Evolutionary conservation across 1,284 basidiomycete genomes (phyloP).

Genomic region (Ustilago loliicola): DNA sequence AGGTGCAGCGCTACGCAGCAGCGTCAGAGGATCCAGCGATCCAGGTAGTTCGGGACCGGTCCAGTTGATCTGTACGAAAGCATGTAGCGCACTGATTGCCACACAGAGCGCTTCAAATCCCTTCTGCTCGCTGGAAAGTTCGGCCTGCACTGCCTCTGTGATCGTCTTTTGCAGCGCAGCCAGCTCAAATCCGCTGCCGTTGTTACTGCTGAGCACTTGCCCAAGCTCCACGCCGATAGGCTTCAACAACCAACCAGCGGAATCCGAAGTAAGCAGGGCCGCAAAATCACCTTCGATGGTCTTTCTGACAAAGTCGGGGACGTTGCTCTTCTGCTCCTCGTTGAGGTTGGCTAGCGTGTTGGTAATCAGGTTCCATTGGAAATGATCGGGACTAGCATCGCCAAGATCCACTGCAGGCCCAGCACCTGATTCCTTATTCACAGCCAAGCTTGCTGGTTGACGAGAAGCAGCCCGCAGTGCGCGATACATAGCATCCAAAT

Average conservation of each 20-base stretch:
- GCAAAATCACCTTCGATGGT: constrained; percentile 70
- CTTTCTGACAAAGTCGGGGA: constrained; percentile 54
- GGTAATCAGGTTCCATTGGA: constrained; percentile 53
- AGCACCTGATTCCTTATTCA: neutral
- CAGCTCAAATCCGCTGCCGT: constrained; percentile 22
- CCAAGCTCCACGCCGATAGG: constrained; percentile 36
- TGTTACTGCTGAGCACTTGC: constrained; percentile 34
- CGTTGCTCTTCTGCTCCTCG: constrained; percentile 10
- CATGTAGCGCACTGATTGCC: constrained; percentile 84
- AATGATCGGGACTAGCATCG: constrained; percentile 29
- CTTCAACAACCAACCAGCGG: constrained; percentile 61
- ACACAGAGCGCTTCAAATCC: constrained; percentile 73
- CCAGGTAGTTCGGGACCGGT: constrained; percentile 87
- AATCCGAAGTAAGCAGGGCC: constrained; percentile 59
- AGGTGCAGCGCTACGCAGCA: constrained; percentile 71
- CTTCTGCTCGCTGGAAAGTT: constrained; percentile 11
- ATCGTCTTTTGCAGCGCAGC: constrained; percentile 28
- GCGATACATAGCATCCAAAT: constrained; percentile 45
- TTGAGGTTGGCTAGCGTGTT: constrained; percentile 37
- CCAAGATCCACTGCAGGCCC: neutral
- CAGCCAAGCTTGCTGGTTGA: constrained; percentile 6
- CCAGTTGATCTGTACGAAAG: constrained; percentile 95
- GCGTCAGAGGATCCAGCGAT: constrained; percentile 36
- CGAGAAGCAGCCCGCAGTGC: constrained; percentile 32
- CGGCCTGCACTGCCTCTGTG: constrained; percentile 10